Percentiles rank a stretch among this genome's conserved stretches.
Conservation (phyloP, 306 rosid species). For the Erythrophleum fordii region DNA sequence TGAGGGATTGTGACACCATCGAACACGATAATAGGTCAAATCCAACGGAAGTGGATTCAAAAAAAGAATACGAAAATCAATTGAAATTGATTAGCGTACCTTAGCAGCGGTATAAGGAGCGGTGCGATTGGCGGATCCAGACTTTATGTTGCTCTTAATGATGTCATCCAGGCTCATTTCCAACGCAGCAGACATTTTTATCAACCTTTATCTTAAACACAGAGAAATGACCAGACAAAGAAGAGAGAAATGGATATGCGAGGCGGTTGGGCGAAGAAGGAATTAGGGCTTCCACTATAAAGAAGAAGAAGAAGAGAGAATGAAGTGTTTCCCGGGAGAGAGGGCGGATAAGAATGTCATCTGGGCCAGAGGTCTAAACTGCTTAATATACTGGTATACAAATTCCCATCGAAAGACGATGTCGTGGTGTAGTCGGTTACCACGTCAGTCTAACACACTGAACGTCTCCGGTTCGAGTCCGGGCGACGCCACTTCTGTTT, state of each 20-base stretch:
- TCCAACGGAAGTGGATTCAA: background rate
- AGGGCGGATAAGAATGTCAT: too few species aligned
- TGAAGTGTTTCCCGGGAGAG: background rate
- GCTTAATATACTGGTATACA: too few species aligned
- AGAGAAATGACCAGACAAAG: background rate
- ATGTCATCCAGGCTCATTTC: slow-evolving; percentile 71
- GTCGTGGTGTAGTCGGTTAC: slow-evolving; percentile 78
- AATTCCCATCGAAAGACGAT: slow-evolving; percentile 17
- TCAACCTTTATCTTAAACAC: background rate
- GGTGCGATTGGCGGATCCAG: slow-evolving; percentile 64
- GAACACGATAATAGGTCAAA: background rate
- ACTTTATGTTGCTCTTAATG: slow-evolving; percentile 67
- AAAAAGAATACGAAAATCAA: background rate
- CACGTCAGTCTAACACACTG: too few species aligned
- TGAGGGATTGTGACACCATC: background rate
- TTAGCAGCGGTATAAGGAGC: slow-evolving; percentile 56
- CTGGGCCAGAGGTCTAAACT: too few species aligned
- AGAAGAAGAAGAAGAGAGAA: background rate
- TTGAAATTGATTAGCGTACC: slow-evolving; percentile 38
- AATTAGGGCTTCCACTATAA: slow-evolving; percentile 32
- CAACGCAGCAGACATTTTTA: slow-evolving; percentile 53
- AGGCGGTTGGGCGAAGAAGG: background rate
- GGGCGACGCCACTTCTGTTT: slow-evolving; percentile 42
- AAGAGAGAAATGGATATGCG: background rate
- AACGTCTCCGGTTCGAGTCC: slow-evolving; percentile 75